phyloP scores from a whole-genome alignment of 192 early-diverging fungal genomes.

The Podila horticola region DNA sequence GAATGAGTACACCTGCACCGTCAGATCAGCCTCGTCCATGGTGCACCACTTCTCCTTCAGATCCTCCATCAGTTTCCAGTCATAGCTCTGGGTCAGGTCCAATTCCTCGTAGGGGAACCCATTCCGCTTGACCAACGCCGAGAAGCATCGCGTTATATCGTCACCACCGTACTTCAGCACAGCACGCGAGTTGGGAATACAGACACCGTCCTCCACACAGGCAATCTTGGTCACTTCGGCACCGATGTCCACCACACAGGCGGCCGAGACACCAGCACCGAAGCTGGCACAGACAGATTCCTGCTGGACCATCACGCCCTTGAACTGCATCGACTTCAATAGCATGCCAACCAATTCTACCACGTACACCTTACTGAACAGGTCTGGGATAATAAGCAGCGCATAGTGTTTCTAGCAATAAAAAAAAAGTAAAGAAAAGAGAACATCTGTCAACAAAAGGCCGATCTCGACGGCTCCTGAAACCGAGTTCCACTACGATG shows the following conservation, averaged over 20 bases:
- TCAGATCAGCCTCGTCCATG: conserved; percentile 85
- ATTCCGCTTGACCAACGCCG: conserved; percentile 69
- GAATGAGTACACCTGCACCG: conserved; percentile 83
- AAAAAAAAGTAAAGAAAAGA: conserved; percentile 4
- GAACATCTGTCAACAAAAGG: background rate
- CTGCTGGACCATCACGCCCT: conserved; percentile 79
- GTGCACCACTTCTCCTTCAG: conserved; percentile 89
- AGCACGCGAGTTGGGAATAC: conserved; percentile 74
- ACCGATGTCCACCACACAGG: conserved; percentile 92
- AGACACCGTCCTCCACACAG: conserved; percentile 89
- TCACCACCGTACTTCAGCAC: conserved; percentile 84
- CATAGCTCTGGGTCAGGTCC: conserved; percentile 68
- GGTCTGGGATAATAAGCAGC: conserved; percentile 85
- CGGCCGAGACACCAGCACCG: conserved; percentile 87
- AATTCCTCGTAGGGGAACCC: conserved; percentile 81
- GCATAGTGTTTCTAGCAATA: conserved; percentile 64
- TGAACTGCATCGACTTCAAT: conserved; percentile 81
- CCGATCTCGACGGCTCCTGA: background rate
- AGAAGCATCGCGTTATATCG: conserved; percentile 84
- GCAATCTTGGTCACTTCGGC: conserved; percentile 87
- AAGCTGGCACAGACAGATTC: conserved; percentile 85
- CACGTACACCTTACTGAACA: conserved; percentile 73
- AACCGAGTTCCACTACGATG: too few relatives aligned
- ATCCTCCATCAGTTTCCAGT: conserved; percentile 82
- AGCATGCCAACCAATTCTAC: conserved; percentile 72